Base-by-base conservation (phyloP, 2,329 filamentous ascomycete species). In the Myotisia sp. region DNA sequence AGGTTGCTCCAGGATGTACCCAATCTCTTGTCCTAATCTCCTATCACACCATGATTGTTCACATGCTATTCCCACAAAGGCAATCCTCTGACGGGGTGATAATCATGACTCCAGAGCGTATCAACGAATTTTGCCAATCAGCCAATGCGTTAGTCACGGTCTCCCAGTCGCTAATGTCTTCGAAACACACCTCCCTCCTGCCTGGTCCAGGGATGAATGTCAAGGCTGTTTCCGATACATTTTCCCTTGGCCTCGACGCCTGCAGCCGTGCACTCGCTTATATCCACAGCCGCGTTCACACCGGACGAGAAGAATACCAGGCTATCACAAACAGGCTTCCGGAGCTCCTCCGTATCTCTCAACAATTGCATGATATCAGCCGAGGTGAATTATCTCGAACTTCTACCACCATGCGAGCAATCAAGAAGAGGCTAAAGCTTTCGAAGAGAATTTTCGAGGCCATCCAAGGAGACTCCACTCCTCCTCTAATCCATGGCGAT, bases 31-130 rank as follows among this genome's bases (percentile, higher is more conserved):
- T 37, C 2, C 36, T 37, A 6, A 37, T 37, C 19, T 22, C 31
- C 10, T 37, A 37, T 14, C 36, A 37, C 30, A 37, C 36, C 4
- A 33, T 37, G 36, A 37, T 37, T n/a, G 31, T 37, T 4, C 36
- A 37, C 19, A 37, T 37, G 36, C 23, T 37, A 13, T 37, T 37
- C 17, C 36, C 36, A 6, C 36, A 37, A 29, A 16, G 29, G 28
- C 29, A 37, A 16, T 33, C 36, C 24, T 26, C 30, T 17, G 23
- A 28, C 12, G 28, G 17, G 9, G 23, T 27, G 13, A 37, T 33
- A 13, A 33, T 32, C 6, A 33, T 37, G 21, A 37, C 36, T 13
- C 36, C 29, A 13, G 36, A 33, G 26, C 29, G 31, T 20, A 37
- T 37, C 22, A 29, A 33, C 20, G 36, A 37, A 22, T 33, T 37